phyloP scores from a whole-genome alignment of 495 filamentous ascomycete genomes.

The Bacidia rubella region DNA sequence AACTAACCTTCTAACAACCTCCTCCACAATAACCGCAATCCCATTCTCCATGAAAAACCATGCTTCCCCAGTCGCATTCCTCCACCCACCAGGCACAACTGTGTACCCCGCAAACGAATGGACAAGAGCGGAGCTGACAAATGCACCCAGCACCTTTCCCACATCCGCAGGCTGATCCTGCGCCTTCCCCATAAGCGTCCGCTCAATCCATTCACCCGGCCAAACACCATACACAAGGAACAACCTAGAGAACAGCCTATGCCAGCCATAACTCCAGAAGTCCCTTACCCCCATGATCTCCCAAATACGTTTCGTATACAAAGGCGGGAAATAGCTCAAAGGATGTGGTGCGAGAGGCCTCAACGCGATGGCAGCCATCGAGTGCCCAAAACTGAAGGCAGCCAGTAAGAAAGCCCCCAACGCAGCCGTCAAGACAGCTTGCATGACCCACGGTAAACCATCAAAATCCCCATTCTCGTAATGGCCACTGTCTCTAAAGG shows the following conservation, averaged over 20 bases:
- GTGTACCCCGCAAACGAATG: constrained; percentile 18
- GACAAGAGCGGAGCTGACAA: constrained; percentile 16
- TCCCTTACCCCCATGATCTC: constrained; percentile 10
- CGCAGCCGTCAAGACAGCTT: constrained; percentile 14
- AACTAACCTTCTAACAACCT: constrained; percentile 8
- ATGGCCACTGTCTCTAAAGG: too few relatives aligned
- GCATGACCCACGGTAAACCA: constrained; percentile 10
- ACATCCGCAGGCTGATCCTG: constrained; percentile 10
- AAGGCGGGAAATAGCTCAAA: constrained; percentile 16
- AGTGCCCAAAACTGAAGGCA: constrained; percentile 15
- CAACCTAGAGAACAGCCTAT: constrained; percentile 17
- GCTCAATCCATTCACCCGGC: constrained; percentile 19
- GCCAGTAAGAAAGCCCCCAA: constrained; percentile 15
- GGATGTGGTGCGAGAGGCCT: constrained; percentile 16
- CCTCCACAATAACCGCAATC: constrained; percentile 16
- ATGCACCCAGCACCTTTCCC: constrained; percentile 18
- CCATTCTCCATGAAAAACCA: constrained; percentile 18
- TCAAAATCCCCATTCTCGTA: constrained; percentile 8
- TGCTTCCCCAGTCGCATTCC: constrained; percentile 15
- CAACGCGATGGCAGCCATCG: constrained; percentile 16
- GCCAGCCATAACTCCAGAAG: constrained; percentile 21
- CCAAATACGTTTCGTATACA: constrained; percentile 17
- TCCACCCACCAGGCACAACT: constrained; percentile 12
- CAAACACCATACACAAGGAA: constrained; percentile 20
- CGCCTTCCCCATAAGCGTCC: constrained; percentile 12